Base-by-base conservation (phyloP, 805 yeast genomes). In the Maudiozyma serrabonitensis region DNA sequence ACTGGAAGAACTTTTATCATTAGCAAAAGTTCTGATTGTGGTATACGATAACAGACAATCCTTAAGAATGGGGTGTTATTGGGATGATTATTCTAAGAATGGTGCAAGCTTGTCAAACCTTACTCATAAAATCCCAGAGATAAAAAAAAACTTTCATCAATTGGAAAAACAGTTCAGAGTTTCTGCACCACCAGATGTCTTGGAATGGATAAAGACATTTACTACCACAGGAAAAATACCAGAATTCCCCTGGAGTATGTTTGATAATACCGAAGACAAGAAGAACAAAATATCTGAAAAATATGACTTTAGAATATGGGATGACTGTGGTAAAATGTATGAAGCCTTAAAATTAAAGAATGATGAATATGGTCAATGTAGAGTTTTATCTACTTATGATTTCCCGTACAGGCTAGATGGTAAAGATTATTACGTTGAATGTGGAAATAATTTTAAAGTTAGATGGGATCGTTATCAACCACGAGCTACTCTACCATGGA, bases 401-500 rank as follows among this genome's bases (percentile, higher is more conserved):
- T 73, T 71, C 59, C 76, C 75, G 0, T 73, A 73, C 52, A 61
- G 75, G 49, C 54, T 73, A 13, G 76, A 73, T 40, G 73, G 70
- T 8, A 72, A 69, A 45, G 76, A 73, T 50, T 71, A 73, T 61
- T 73, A 55, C 52, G 78, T 73, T 13, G 62, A 67, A 3, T 71
- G 75, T 43, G 74, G 73, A 25, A 73, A 71, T 34, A 66, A 63
- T 45, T 73, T 73, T 55, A 70, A 68, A 47, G 60, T 73, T 16
- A 66, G 75, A 37, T 73, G 78, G 78, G 78, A 73, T 54, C 60
- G 76, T 45, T 73, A 73, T 50, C 53, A 69, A 1, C 78, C 77
- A 6, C 60, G 67, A 15, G 66, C 65, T 8, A 56, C 61, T 4
- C 56, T 62, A 2, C 78, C 77, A 15, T 74, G 78, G 78, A 69